Conservation (phyloP, 176 grass and related monocot genomes). For the Alloteropsis semialata region DNA sequence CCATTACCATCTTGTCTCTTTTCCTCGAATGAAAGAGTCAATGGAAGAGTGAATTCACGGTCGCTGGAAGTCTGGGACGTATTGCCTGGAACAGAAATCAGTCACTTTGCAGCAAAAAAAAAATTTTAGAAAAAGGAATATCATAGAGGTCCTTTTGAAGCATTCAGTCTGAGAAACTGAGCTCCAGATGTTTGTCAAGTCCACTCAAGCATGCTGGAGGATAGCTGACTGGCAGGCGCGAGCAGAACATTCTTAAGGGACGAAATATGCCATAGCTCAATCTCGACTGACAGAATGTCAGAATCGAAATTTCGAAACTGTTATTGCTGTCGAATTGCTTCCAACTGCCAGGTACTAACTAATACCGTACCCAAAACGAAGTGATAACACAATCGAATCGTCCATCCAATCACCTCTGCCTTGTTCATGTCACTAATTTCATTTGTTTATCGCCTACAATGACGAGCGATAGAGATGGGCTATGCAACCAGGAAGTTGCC, state of each 20-base stretch:
- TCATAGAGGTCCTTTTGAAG: neutral
- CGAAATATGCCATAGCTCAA: neutral
- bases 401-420: conserved; percentile 27
- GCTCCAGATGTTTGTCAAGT: neutral
- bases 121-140: neutral
- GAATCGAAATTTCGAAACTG: neutral
- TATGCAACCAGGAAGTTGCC: conserved; percentile 34
- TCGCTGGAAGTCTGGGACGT: neutral
- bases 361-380: neutral
- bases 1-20: neutral
- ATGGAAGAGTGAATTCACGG: neutral
- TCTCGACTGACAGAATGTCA: neutral
- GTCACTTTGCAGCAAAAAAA: neutral
- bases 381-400: neutral
- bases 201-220: neutral
- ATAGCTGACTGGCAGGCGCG: neutral
- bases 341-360: neutral
- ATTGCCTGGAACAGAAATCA: neutral
- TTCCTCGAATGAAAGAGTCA: neutral
- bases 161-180: conserved; percentile 1
- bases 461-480: conserved; percentile 28
- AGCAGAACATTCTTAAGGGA: neutral
- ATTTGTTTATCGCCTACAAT: conserved; percentile 33
- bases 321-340: conserved; percentile 5
- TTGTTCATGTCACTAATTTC: conserved; percentile 30